phyloP scores from a whole-genome alignment of 805 yeast species.

The Nakazawaea holstii region DNA sequence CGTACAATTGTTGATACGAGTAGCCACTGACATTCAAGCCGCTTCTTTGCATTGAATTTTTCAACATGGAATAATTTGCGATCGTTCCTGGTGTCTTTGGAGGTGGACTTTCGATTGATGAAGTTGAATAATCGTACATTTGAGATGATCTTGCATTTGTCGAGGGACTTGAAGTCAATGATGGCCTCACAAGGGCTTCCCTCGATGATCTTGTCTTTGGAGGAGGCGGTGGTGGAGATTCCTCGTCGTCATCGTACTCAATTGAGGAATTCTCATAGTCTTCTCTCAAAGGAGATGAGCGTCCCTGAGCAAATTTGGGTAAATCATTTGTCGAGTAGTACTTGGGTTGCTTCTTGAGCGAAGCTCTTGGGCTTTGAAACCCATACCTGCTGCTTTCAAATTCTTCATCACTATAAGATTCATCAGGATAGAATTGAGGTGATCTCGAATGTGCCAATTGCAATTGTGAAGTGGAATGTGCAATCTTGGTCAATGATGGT shows the following conservation, averaged over 20 bases:
- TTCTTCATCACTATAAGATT: neutral
- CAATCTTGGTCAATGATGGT: slow-evolving; percentile 13
- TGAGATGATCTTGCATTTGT: slow-evolving; percentile 3
- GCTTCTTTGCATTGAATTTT: slow-evolving; percentile 10
- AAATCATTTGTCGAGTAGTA: slow-evolving; percentile 5
- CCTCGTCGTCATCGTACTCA: slow-evolving; percentile 13
- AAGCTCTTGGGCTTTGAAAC: neutral
- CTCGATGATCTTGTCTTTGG: slow-evolving; percentile 24
- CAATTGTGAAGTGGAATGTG: neutral
- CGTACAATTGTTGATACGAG: slow-evolving; percentile 11
- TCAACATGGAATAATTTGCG: slow-evolving; percentile 5
- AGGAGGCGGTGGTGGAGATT: slow-evolving; percentile 32
- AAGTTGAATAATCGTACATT: slow-evolving; percentile 11
- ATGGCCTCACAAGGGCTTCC: slow-evolving; percentile 7
- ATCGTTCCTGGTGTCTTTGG: neutral
- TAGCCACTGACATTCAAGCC: slow-evolving; percentile 6
- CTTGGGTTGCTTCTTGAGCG: neutral
- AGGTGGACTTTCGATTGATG: slow-evolving; percentile 1
- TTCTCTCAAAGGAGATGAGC: slow-evolving; percentile 4
- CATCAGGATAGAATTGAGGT: neutral
- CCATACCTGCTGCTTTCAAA: neutral
- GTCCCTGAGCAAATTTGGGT: neutral
- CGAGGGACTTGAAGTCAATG: slow-evolving; percentile 1
- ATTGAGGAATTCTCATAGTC: neutral
- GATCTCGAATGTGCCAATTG: neutral